Conservation (phyloP, 768 basidiomycete genomes). For the Leccinum subtestaceum region DNA sequence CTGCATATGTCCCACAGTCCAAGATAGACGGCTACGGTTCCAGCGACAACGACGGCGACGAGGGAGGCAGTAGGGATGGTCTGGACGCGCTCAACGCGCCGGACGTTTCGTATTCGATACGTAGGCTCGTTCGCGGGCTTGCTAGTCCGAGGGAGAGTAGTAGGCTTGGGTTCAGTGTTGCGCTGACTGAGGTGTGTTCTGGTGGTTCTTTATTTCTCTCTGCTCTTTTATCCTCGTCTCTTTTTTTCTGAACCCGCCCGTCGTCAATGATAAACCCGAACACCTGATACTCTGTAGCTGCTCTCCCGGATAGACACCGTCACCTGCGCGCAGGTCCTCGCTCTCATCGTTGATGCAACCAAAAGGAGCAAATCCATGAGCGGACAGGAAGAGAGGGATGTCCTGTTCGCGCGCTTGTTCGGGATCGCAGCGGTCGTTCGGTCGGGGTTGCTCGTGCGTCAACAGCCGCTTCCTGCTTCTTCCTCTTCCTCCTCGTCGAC, state of each 20-base stretch:
- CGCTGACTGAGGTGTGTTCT: slow-evolving; percentile 82
- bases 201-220: neutral
- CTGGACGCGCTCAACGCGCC: slow-evolving; percentile 74
- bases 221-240: neutral
- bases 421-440: slow-evolving; percentile 83
- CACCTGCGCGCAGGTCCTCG: slow-evolving; percentile 71
- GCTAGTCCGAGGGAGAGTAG: slow-evolving; percentile 93
- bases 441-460: slow-evolving; percentile 75
- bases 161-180: slow-evolving; percentile 92
- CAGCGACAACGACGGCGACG: slow-evolving; percentile 37
- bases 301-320: slow-evolving; percentile 76
- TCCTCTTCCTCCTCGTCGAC: slow-evolving; percentile 34
- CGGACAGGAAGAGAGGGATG: slow-evolving; percentile 90
- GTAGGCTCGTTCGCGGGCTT: slow-evolving; percentile 81
- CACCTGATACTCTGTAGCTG: slow-evolving; percentile 46
- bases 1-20: slow-evolving; percentile 51
- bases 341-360: slow-evolving; percentile 70
- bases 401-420: slow-evolving; percentile 89
- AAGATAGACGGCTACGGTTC: slow-evolving; percentile 32
- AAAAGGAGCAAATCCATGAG: slow-evolving; percentile 74
- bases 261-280: neutral
- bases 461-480: slow-evolving; percentile 45
- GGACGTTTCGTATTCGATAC: slow-evolving; percentile 91
- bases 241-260: neutral
- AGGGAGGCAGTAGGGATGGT: slow-evolving; percentile 32